Evolutionary conservation across 768 basidiomycete genomes (phyloP).

Genomic region (Russula olivacea): DNA sequence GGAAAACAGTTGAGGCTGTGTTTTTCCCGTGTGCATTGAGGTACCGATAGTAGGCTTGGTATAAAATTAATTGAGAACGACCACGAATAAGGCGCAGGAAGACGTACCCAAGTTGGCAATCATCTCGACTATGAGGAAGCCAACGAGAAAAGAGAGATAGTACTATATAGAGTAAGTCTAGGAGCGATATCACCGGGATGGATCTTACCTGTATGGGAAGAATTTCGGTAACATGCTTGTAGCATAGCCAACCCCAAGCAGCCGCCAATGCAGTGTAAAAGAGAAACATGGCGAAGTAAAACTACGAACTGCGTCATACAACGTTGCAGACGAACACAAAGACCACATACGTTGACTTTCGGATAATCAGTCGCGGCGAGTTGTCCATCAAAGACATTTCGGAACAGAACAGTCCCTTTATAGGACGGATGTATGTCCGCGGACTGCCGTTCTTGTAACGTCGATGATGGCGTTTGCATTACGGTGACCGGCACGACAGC

Average conservation of each 20-base stretch:
- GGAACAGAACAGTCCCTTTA: slow-evolving; percentile 74
- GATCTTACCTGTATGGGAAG: slow-evolving; percentile 77
- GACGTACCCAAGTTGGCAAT: slow-evolving; percentile 77
- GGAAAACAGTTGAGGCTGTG: slow-evolving; percentile 75
- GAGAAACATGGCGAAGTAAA: slow-evolving; percentile 80
- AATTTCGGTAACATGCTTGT: slow-evolving; percentile 71
- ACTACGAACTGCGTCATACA: slow-evolving; percentile 41
- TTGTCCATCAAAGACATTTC: slow-evolving; percentile 82
- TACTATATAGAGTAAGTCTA: slow-evolving; percentile 43
- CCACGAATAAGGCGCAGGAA: neutral
- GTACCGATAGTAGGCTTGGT: slow-evolving; percentile 83
- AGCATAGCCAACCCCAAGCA: slow-evolving; percentile 82
- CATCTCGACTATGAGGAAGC: slow-evolving; percentile 90
- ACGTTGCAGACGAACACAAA: neutral
- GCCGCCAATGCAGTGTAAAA: slow-evolving; percentile 64
- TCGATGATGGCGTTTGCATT: slow-evolving; percentile 34
- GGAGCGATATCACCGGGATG: neutral
- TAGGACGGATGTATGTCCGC: slow-evolving; percentile 73
- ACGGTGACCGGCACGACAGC: slow-evolving; percentile 88
- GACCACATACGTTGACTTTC: slow-evolving; percentile 76
- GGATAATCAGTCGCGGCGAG: slow-evolving; percentile 93
- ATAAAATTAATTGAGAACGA: neutral
- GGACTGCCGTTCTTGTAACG: slow-evolving; percentile 30
- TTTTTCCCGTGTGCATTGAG: slow-evolving; percentile 81
- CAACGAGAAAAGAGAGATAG: slow-evolving; percentile 85